Base-by-base conservation (phyloP, 352 stramenopile species). In the Globisporangium megalacanthum region DNA sequence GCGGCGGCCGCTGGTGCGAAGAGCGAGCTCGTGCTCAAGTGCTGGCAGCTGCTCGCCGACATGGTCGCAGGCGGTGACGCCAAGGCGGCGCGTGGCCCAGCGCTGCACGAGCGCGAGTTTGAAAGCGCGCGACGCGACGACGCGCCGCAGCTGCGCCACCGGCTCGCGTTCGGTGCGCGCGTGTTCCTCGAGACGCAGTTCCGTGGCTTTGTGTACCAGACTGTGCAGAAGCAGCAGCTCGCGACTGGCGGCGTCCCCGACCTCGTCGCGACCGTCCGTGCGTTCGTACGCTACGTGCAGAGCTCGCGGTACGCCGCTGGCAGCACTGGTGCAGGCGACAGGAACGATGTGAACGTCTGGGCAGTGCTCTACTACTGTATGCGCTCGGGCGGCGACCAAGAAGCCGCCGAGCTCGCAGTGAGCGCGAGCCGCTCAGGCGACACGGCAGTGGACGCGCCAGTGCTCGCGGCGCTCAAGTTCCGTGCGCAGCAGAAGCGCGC, bases 181-280 rank as follows among this genome's bases (percentile, higher is more conserved):
- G 68, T 86, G 25, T 92, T 91, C 55, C 54, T 94, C 14, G 84
- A 94, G 60, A 84, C 72, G 42, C 84, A 91, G 52, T 94, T 90
- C 66, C 77, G 73, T 37, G 52, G 58, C 3, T 91, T 89, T 47
- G 69, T 94, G n/a, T 79, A 90, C 65, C 79, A 89, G 58, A 90
- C 77, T 8, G 77, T 92, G 19, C 73, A 88, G 58, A 86, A 91
- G 61, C 74, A 92, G 49, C 68, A 75, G 29, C 61, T 91, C 39
- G 75, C 84, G 35, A 92, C 74, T 10, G 84, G 84, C 35, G 82
- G 84, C 4, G 70, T 90, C 8, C 79, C 80, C 3, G 75, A 88
- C 49, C 58, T 92, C 4, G 69, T 90, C 47, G 75, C 84, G n/a
- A 86, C 65, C 36, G 68, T 94, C 17, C 79, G 75, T n/a, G 81